These are phyloP conservation scores for Aspergillus sp. DNA, from an alignment of 2,329 filamentous ascomycete genomes.

Conservation along the genomic window DNA sequence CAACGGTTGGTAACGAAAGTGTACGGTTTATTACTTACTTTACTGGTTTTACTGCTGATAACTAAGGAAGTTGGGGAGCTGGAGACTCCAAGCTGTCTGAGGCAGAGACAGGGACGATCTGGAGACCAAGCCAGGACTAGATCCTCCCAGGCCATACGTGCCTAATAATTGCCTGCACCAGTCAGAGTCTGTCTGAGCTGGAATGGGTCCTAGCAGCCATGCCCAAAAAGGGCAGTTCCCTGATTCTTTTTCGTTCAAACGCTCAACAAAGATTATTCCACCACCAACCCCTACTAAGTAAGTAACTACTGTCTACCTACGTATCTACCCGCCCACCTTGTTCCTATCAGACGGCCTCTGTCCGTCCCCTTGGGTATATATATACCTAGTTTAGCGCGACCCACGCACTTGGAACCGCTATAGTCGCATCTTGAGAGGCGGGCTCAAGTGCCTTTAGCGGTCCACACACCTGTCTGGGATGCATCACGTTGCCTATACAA, in stretches of 20 bases:
- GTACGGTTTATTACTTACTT: background rate
- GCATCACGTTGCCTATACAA: slow-evolving; percentile 13
- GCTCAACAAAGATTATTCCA: slow-evolving; percentile 12
- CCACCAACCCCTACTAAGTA: background rate
- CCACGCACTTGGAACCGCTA: slow-evolving; percentile 27
- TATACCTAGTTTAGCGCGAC: slow-evolving; percentile 20
- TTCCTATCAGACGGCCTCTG: slow-evolving; percentile 13
- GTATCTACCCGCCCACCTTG: slow-evolving; percentile 17
- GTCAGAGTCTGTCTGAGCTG: background rate
- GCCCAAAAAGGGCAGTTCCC: slow-evolving; percentile 6
- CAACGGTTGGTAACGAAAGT: background rate
- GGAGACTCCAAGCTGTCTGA: slow-evolving; percentile 1
- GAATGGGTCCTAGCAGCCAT: slow-evolving; percentile 7
- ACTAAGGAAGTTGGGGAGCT: background rate
- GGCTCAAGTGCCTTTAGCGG: slow-evolving; percentile 12
- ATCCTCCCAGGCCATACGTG: slow-evolving; percentile 6
- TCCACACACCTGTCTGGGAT: slow-evolving; percentile 16
- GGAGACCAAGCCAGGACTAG: slow-evolving; percentile 2
- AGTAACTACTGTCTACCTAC: background rate
- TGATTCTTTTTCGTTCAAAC: slow-evolving; percentile 2
- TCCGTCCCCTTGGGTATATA: slow-evolving; percentile 14
- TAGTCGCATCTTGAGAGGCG: slow-evolving; percentile 20
- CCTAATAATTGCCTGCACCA: slow-evolving; percentile 6
- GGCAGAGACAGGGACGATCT: slow-evolving; percentile 1
- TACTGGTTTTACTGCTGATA: background rate